A percentile compares a stretch with the other conserved stretches of the same genome.
These are phyloP conservation scores for Huntiella omanensis DNA, from an alignment of 2,329 filamentous ascomycete species.

Conservation along the genomic window DNA sequence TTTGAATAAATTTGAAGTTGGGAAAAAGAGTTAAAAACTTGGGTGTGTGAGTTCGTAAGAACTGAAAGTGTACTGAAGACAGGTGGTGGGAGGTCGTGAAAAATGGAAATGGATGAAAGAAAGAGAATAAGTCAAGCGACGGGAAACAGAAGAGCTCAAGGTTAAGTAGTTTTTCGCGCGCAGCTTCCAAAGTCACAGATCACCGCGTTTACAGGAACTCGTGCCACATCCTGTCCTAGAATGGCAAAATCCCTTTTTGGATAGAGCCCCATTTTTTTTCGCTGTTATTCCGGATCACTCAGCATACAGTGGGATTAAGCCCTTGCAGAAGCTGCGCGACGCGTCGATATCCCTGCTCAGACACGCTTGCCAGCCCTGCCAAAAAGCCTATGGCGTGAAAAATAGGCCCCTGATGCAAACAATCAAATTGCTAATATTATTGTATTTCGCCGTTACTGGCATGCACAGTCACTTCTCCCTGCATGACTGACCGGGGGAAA, in stretches of 20 bases:
- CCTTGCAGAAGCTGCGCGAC: neutral
- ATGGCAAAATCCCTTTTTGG: conserved; percentile 13
- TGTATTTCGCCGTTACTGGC: too few species aligned
- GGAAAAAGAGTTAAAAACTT: conserved; percentile 11
- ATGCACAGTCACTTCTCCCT: neutral
- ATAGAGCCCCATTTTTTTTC: conserved; percentile 10
- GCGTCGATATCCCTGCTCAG: neutral
- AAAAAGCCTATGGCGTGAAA: too few species aligned
- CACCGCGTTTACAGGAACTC: conserved; percentile 18
- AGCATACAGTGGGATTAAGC: neutral
- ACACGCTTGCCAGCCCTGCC: too few species aligned
- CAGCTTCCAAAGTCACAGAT: conserved; percentile 28
- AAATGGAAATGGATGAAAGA: conserved; percentile 18
- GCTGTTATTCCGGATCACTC: conserved; percentile 6
- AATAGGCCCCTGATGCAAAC: too few species aligned
- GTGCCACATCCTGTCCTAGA: conserved; percentile 13
- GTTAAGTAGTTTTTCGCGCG: conserved; percentile 39
- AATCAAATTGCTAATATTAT: too few species aligned
- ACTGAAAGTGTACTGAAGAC: neutral
- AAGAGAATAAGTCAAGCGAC: neutral
- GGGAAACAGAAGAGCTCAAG: conserved; percentile 24
- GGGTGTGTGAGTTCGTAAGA: conserved; percentile 7
- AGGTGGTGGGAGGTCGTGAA: conserved; percentile 6
- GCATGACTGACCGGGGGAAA: conserved; percentile 3
- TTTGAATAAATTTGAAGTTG: conserved; percentile 35